Percentiles rank a stretch among this genome's conserved stretches.
Conservation (phyloP, 208 protist species). For the Leishmania martiniquensis region DNA sequence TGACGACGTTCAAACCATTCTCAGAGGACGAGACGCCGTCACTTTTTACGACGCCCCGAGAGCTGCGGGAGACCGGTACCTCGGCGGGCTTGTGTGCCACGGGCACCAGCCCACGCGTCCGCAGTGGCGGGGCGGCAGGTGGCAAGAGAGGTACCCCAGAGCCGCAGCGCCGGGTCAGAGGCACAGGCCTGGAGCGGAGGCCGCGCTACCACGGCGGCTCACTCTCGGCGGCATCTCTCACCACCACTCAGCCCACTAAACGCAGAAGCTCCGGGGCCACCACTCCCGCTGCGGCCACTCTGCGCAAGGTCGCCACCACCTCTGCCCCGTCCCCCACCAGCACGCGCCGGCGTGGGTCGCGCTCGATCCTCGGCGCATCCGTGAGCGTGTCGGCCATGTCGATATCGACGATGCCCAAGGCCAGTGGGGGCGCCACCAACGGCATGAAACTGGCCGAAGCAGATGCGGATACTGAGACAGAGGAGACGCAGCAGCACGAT, state of each 20-base stretch:
- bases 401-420: slow-evolving; percentile 8
- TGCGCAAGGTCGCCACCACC: not conserved
- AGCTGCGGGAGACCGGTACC: not conserved
- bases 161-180: slow-evolving; percentile 4
- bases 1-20: slow-evolving; percentile 27
- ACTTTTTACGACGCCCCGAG: slow-evolving; percentile 13
- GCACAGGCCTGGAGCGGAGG: slow-evolving; percentile 3
- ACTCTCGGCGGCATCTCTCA: slow-evolving; percentile 10
- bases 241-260: slow-evolving; percentile 1
- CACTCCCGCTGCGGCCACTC: not conserved
- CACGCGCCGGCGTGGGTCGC: slow-evolving; percentile 11
- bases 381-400: slow-evolving; percentile 29
- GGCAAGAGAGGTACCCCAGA: not conserved
- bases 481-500: not conserved
- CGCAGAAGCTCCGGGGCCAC: slow-evolving; percentile 21
- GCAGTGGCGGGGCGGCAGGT: not conserved
- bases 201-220: slow-evolving; percentile 5
- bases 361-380: slow-evolving; percentile 22
- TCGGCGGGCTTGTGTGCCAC: not conserved
- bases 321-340: not conserved
- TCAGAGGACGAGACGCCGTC: slow-evolving; percentile 21
- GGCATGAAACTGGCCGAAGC: not conserved
- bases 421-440: not conserved
- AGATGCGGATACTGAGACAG: not conserved
- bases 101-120: not conserved